Percentiles rank a stretch among this genome's conserved stretches.
These are phyloP conservation scores for Fusarium luffae DNA, from an alignment of 2,329 filamentous ascomycete species.

Conservation along the genomic window DNA sequence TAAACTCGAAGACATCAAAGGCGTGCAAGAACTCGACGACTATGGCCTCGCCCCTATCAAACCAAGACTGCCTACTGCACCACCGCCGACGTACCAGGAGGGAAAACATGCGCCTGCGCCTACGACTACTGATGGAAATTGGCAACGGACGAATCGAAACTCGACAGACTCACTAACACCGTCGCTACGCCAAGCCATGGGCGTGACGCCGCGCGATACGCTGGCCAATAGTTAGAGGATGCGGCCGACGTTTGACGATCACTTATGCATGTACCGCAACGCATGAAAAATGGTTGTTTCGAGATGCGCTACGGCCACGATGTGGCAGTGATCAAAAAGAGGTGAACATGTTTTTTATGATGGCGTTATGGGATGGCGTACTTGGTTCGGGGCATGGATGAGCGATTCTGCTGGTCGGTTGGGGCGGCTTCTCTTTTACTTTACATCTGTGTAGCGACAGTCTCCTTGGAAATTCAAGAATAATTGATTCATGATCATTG, in stretches of 20 bases:
- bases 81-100: slow-evolving; percentile 32
- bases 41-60: slow-evolving; percentile 35
- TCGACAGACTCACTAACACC: slow-evolving; percentile 42
- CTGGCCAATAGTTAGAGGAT: slow-evolving; percentile 24
- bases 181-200: slow-evolving; percentile 40
- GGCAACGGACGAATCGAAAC: slow-evolving; percentile 19
- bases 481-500: background rate
- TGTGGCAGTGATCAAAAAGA: background rate
- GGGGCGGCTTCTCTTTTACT: background rate
- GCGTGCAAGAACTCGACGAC: slow-evolving; percentile 44
- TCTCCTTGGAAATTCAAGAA: slow-evolving; percentile 7
- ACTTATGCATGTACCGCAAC: slow-evolving; percentile 15
- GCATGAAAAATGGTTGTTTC: slow-evolving; percentile 7
- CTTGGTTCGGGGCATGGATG: background rate
- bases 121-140: slow-evolving; percentile 5
- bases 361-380: slow-evolving; percentile 30
- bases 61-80: slow-evolving; percentile 30
- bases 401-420: slow-evolving; percentile 18
- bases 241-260: slow-evolving; percentile 16
- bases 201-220: slow-evolving; percentile 34
- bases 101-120: background rate
- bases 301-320: slow-evolving; percentile 4
- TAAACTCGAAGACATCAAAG: slow-evolving; percentile 39
- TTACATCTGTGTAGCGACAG: slow-evolving; percentile 22
- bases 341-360: slow-evolving; percentile 8